These are phyloP conservation scores for Ostreobium quekettii DNA, from an alignment of 139 green algal species.

Conservation along the genomic window DNA sequence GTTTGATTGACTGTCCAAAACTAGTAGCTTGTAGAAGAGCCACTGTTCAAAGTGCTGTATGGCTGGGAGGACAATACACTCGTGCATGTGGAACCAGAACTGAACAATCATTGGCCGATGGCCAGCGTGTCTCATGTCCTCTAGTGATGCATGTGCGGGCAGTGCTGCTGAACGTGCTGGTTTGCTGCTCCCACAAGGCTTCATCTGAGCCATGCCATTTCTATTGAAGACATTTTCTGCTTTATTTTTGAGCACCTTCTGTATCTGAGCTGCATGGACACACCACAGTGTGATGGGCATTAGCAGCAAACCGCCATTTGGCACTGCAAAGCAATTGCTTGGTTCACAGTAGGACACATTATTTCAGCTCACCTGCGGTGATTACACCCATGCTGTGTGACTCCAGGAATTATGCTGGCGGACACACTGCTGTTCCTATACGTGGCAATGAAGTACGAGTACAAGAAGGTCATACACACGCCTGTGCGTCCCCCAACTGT, in stretches of 20 bases:
- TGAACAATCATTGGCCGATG: too few relatives aligned
- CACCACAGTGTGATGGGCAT: too few relatives aligned
- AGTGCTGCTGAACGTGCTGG: too few relatives aligned
- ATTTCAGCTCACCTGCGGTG: neutral
- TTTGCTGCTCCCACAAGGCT: too few relatives aligned
- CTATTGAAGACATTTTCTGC: too few relatives aligned
- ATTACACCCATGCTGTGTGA: slow-evolving; percentile 1
- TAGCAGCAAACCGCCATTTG: too few relatives aligned
- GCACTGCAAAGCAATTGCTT: too few relatives aligned
- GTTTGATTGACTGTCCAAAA: neutral
- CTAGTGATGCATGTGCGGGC: too few relatives aligned
- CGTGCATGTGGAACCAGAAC: neutral
- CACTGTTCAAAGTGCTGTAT: neutral
- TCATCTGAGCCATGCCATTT: too few relatives aligned
- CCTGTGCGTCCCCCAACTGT: neutral
- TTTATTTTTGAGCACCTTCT: too few relatives aligned
- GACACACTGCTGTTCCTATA: slow-evolving; percentile 21
- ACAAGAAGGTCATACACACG: slow-evolving; percentile 72
- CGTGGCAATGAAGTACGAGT: slow-evolving; percentile 48
- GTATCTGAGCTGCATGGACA: too few relatives aligned
- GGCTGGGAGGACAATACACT: neutral
- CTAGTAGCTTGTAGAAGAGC: neutral
- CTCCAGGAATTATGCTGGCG: slow-evolving; percentile 19
- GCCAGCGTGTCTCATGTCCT: too few relatives aligned
- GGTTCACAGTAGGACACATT: neutral